Base-by-base conservation (phyloP, 106 monocot genomes). In the Dendrobium nobile region DNA sequence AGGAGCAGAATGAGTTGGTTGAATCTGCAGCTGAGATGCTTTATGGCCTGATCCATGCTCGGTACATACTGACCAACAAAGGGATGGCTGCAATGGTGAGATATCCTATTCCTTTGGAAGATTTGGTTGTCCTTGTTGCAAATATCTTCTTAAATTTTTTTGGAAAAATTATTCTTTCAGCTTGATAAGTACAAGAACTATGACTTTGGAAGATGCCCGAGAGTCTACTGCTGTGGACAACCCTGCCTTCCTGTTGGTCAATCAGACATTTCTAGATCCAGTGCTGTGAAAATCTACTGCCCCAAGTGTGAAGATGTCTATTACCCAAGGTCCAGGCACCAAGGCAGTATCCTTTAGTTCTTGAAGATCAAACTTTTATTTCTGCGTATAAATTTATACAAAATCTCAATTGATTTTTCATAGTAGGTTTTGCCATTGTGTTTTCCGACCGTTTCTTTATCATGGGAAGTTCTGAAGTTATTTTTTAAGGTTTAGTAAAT, bases 21-120 rank as follows among this genome's bases (percentile, higher is more conserved):
- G 95, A 95, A 79, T 95, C 95, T 24, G 95, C 95, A 44, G 95
- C 95, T 72, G 95, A 95, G 84, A 92, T 95, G 92, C 75, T 95
- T 10, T 95, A 95, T 77, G 92, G 95, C 65, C 82, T 95, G 37
- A 95, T 95, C 84, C 95, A 95, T 78, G 87, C 84, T 15, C 90
- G 95, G 4, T 95, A 92, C 48, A 89, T 95, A 81, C 75, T 95
- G 72, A 95, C 95, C 4, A 85, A 84, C 70, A 88, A 87, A 88
- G 92, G 95, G 51, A 78, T 95, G 89, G 73, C 88, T 59, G 94
- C 88, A 77, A 91, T 94, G 94, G 94, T 94, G 41, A 84, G 80
- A 43, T 75, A 5, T 42, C 56, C 41, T 10, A 31, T 72, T 68
- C n/a, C 65, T 80, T 77, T 37, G 20, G 11, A 7, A 5, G 61